Base-by-base conservation (phyloP, 2,329 filamentous ascomycete genomes). In the Cordyceps militaris region DNA sequence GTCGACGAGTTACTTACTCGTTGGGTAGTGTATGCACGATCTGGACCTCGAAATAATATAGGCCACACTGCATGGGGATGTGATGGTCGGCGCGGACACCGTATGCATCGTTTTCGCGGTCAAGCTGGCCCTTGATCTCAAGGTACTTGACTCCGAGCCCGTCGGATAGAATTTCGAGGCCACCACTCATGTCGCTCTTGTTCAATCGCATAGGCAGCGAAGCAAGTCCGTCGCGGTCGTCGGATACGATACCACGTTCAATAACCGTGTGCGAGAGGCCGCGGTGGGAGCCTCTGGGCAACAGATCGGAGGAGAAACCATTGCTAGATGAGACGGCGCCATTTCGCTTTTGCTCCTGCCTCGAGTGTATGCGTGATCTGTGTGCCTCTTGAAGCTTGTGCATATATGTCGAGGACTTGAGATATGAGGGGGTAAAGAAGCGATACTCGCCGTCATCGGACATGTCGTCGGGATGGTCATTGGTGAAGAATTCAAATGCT, bases 11-110 rank as follows among this genome's bases (percentile, higher is more conserved):
- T 11, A 32, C 30, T 32, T 74, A 84, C 80, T 84, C 81, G 44
- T 82, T 79, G 61, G 74, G 72, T 66, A 78, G 80, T 54, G 74
- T 76, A 16, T 75, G 73, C 26, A 80, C 59, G 49, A 84, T 75
- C 16, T 73, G 73, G 24, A 87, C 79, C 69, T 99, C 94, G 67
- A 85, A 99, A 70, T 99, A 99, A 71, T 96, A 99, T 60, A 99
- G 87, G 2, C 94, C 94, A 63, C 89, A 94, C 67, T 96, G 88
- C 36, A 85, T 80, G 4, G 94, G 91, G 84, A 97, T 97, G 50
- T 86, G 83, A 69, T 91, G 79, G 70, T 99, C 88, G 28, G 92
- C 84, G 57, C 94, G 85, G 59, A 96, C 85, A 13, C 89, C 84
- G 36, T 85, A 91, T 19, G 91, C 89, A 69, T 97, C 94, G 66